Conservation (phyloP, 2,329 filamentous ascomycete species). For the Penicillium palitans region DNA sequence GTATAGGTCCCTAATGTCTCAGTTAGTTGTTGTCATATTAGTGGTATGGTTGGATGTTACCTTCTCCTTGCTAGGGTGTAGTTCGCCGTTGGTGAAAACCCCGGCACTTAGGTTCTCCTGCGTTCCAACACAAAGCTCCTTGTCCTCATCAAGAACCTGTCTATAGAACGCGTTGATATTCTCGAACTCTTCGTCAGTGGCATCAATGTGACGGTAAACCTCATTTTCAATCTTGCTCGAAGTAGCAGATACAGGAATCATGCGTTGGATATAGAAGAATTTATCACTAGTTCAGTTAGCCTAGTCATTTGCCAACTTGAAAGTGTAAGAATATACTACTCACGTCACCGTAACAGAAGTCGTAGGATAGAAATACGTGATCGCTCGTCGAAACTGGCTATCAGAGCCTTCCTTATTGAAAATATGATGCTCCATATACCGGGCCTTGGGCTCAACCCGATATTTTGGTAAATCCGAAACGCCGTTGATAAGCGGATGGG, state of each 20-base stretch:
- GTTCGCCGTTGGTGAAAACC: slow-evolving; percentile 62
- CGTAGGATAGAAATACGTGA: slow-evolving; percentile 34
- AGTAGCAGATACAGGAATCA: slow-evolving; percentile 56
- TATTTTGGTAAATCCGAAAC: slow-evolving; percentile 59
- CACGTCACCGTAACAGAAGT: slow-evolving; percentile 36
- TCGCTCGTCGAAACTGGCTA: slow-evolving; percentile 43
- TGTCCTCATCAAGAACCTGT: slow-evolving; percentile 64
- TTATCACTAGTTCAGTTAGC: slow-evolving; percentile 36
- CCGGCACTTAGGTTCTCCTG: slow-evolving; percentile 62
- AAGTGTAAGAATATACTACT: slow-evolving; percentile 6
- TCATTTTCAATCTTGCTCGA: slow-evolving; percentile 61
- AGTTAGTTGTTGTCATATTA: slow-evolving; percentile 14
- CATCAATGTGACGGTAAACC: slow-evolving; percentile 61
- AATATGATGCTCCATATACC: slow-evolving; percentile 53
- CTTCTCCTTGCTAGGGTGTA: slow-evolving; percentile 62
- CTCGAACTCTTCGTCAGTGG: slow-evolving; percentile 58
- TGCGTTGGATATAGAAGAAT: slow-evolving; percentile 65
- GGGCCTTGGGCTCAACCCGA: slow-evolving; percentile 51
- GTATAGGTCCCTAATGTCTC: slow-evolving; percentile 42
- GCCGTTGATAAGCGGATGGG: slow-evolving; percentile 26
- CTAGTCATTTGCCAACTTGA: too few relatives aligned
- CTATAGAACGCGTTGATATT: slow-evolving; percentile 61
- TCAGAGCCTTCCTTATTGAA: slow-evolving; percentile 51
- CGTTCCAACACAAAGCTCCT: slow-evolving; percentile 58
- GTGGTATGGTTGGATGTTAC: slow-evolving; percentile 16